Evolutionary conservation across 345 rosid genomes (phyloP).

Genomic region (Anastatica hierochuntica): DNA sequence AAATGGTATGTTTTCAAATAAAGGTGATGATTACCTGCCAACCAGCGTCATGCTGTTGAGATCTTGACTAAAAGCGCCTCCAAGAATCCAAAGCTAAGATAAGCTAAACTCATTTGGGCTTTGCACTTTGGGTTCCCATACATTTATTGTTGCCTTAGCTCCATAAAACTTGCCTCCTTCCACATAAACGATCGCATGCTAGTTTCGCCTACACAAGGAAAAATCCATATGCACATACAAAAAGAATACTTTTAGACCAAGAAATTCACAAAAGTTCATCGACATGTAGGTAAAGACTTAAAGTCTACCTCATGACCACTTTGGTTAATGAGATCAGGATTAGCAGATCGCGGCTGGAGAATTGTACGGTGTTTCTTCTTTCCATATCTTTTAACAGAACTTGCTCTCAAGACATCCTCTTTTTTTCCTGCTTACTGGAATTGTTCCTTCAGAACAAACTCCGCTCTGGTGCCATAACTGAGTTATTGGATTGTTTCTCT

Average conservation of each 20-base stretch:
- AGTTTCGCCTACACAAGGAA: constrained; percentile 1
- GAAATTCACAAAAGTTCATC: not conserved
- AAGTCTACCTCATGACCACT: constrained; percentile 38
- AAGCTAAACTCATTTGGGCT: constrained; percentile 58
- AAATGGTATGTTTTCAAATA: too few relatives aligned
- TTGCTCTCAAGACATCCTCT: constrained; percentile 52
- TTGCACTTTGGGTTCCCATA: constrained; percentile 65
- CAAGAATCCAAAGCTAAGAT: constrained; percentile 65
- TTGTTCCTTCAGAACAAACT: constrained; percentile 48
- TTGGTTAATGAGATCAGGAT: constrained; percentile 37
- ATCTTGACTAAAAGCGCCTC: constrained; percentile 63
- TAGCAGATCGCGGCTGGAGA: constrained; percentile 49
- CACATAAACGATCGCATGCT: constrained; percentile 62
- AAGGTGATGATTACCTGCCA: constrained; percentile 46
- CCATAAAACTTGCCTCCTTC: constrained; percentile 60
- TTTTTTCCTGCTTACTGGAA: constrained; percentile 54
- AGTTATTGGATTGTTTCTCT: constrained; percentile 14
- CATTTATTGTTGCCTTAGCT: constrained; percentile 59
- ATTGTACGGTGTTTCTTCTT: constrained; percentile 41
- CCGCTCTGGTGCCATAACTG: constrained; percentile 56
- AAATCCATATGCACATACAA: constrained; percentile 1
- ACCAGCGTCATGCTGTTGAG: constrained; percentile 70
- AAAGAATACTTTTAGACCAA: not conserved
- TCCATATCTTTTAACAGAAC: constrained; percentile 44
- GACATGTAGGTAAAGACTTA: not conserved